Conservation (phyloP, 345 rosid genomes). For the Linum usitatissimum region DNA sequence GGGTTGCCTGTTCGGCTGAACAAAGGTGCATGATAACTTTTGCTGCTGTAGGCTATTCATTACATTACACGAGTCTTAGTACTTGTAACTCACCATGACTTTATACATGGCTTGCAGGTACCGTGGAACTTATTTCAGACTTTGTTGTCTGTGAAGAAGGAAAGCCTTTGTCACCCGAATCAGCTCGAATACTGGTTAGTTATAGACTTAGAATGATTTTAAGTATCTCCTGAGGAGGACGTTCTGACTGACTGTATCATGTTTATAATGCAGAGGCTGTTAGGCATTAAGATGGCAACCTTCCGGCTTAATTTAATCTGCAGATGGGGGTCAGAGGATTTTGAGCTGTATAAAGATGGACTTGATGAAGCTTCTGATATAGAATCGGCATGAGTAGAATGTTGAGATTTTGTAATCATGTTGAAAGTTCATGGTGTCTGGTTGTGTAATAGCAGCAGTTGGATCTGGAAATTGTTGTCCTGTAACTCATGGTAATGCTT, state of each 20-base stretch:
- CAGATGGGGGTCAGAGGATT: conserved; percentile 67
- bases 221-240: too few relatives aligned
- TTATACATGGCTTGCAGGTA: conserved; percentile 38
- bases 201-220: neutral
- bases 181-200: conserved; percentile 79
- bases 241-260: too few relatives aligned
- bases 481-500: too few relatives aligned
- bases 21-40: conserved; percentile 38
- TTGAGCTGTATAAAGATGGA: conserved; percentile 61
- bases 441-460: too few relatives aligned
- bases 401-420: neutral
- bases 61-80: neutral
- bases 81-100: neutral
- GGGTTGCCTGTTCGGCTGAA: conserved; percentile 93
- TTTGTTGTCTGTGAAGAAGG: conserved; percentile 92
- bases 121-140: conserved; percentile 72
- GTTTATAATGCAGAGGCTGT: conserved; percentile 48
- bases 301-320: conserved; percentile 70
- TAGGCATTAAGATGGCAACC: conserved; percentile 84
- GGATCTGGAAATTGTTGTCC: too few relatives aligned
- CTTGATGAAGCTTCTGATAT: conserved; percentile 51
- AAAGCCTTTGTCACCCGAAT: conserved; percentile 78
- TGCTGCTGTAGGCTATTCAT: conserved; percentile 1
- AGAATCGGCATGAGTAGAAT: conserved; percentile 39
- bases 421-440: too few relatives aligned